These are phyloP conservation scores for Thermoascus crustaceus DNA, from an alignment of 2,329 filamentous ascomycete genomes.

Conservation along the genomic window DNA sequence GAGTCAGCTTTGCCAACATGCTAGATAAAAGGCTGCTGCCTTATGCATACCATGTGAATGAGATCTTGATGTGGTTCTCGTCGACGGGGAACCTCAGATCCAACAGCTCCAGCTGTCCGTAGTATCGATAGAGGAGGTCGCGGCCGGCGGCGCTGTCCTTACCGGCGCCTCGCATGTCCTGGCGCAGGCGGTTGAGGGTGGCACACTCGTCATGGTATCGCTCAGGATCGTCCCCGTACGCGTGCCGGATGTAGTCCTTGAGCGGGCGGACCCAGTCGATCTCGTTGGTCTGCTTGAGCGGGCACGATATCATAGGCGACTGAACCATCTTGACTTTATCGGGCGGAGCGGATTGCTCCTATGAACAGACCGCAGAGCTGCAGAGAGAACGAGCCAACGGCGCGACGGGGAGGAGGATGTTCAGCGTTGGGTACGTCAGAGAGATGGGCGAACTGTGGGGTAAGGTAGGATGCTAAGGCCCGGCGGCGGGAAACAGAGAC, in stretches of 20 bases:
- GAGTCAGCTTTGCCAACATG: neutral
- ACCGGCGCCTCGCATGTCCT: conserved; percentile 96
- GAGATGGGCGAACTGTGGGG: neutral
- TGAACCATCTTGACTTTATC: conserved; percentile 65
- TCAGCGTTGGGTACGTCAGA: conserved; percentile 1
- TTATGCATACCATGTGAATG: conserved; percentile 75
- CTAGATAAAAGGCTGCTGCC: no score
- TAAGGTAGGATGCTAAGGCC: no score
- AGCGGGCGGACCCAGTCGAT: conserved; percentile 94
- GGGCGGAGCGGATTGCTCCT: conserved; percentile 27
- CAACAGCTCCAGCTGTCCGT: conserved; percentile 89
- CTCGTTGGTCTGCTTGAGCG: conserved; percentile 89
- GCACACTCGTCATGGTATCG: conserved; percentile 92
- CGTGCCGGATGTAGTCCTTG: conserved; percentile 86
- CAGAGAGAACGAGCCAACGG: conserved; percentile 5
- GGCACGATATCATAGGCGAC: conserved; percentile 90
- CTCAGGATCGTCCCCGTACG: conserved; percentile 94
- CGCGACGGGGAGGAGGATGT: neutral
- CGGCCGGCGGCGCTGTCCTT: conserved; percentile 92
- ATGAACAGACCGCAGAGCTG: conserved; percentile 16
- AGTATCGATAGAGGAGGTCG: conserved; percentile 93
- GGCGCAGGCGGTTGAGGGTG: conserved; percentile 84
- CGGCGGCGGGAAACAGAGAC: neutral
- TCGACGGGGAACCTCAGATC: conserved; percentile 95
- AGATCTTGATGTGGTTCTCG: conserved; percentile 98